These are phyloP conservation scores for Wallacemonas rigidus DNA, from an alignment of 208 protist genomes.

Conservation along the genomic window DNA sequence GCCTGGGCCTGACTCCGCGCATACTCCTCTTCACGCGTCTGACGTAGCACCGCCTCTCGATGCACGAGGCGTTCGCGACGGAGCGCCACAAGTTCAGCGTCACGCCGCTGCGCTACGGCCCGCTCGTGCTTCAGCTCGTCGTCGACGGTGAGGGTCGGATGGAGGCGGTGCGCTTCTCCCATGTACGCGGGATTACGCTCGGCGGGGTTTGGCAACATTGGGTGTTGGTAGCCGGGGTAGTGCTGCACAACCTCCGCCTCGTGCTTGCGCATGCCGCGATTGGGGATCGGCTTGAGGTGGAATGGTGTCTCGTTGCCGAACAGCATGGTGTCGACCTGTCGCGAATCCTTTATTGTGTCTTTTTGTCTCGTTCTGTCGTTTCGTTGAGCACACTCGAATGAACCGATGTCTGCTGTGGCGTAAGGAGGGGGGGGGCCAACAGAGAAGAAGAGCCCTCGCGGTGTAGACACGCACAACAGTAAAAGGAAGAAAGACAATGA, in stretches of 20 bases:
- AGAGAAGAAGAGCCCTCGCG: too few relatives aligned
- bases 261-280: conserved; percentile 58
- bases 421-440: too few relatives aligned
- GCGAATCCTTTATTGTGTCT: too few relatives aligned
- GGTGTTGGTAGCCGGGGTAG: conserved; percentile 63
- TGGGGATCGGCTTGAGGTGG: conserved; percentile 55
- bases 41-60: conserved; percentile 33
- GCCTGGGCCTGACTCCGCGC: conserved; percentile 26
- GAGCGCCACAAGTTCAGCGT: not conserved
- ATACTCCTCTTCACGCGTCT: conserved; percentile 37
- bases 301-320: conserved; percentile 68
- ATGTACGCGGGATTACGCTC: conserved; percentile 34
- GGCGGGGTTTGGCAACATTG: conserved; percentile 28
- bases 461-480: too few relatives aligned
- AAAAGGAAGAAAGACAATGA: not conserved
- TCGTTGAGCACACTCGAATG: too few relatives aligned
- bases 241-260: conserved; percentile 69
- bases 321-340: conserved; percentile 22
- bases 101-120: not conserved
- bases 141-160: conserved; percentile 43
- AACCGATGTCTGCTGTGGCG: not conserved
- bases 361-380: too few relatives aligned
- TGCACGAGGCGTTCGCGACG: conserved; percentile 26
- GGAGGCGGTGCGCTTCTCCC: conserved; percentile 48
- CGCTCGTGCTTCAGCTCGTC: conserved; percentile 47